phyloP scores from a whole-genome alignment of 352 stramenopile species.

The Globisporangium alternatum region DNA sequence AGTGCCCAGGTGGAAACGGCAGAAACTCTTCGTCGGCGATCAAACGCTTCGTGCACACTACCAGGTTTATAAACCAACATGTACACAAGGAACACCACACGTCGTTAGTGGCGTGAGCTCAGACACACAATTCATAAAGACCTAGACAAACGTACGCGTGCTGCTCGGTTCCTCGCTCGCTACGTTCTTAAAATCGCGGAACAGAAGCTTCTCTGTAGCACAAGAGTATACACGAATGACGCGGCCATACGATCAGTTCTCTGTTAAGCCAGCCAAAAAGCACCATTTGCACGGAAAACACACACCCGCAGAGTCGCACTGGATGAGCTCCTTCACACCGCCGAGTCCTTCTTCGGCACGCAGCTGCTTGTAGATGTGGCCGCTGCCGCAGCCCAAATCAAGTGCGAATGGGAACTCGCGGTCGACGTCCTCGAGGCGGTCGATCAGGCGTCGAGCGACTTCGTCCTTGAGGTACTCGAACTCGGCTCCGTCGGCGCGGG shows the following conservation, averaged over 20 bases:
- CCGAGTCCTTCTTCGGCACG: conserved; percentile 66
- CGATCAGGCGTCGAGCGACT: conserved; percentile 76
- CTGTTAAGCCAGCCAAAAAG: neutral
- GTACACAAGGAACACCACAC: conserved; percentile 2
- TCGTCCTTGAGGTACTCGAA: conserved; percentile 88
- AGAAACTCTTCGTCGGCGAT: conserved; percentile 92
- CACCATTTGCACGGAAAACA: neutral
- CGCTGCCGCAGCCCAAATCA: conserved; percentile 75
- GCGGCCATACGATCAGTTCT: neutral
- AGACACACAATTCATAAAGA: neutral
- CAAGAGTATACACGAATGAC: neutral
- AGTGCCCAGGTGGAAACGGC: conserved; percentile 93
- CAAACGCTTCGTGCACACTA: conserved; percentile 74
- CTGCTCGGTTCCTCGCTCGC: conserved; percentile 1
- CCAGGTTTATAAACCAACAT: conserved; percentile 7
- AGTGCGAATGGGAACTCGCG: conserved; percentile 77
- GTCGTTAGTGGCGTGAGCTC: neutral
- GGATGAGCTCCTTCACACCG: conserved; percentile 71
- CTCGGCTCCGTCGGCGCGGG: conserved; percentile 54
- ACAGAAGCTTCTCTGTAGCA: conserved; percentile 56
- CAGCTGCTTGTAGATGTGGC: conserved; percentile 83
- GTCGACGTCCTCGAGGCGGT: conserved; percentile 83
- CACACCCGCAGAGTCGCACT: conserved; percentile 70
- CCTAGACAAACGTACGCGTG: conserved; percentile 1
- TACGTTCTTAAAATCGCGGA: conserved; percentile 39